These are phyloP conservation scores for Stagonosporopsis vannaccii DNA, from an alignment of 2,329 filamentous ascomycete species.

Conservation along the genomic window DNA sequence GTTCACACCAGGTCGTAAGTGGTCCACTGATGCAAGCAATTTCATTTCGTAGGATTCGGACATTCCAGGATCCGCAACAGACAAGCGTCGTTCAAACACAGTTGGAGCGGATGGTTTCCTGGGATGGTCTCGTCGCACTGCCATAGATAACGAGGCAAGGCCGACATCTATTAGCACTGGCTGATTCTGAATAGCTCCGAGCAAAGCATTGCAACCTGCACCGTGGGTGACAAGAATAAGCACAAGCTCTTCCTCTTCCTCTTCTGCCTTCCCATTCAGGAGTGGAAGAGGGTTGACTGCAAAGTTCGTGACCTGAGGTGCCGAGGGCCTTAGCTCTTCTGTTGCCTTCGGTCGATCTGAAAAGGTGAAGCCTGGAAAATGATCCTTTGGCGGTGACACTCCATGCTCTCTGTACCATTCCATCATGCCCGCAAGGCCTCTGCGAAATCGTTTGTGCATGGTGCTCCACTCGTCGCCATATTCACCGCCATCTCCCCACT, in stretches of 20 bases:
- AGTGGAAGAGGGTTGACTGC: slow-evolving; percentile 40
- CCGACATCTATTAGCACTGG: slow-evolving; percentile 90
- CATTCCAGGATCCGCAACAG: slow-evolving; percentile 54
- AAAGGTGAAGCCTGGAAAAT: slow-evolving; percentile 43
- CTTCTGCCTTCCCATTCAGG: slow-evolving; percentile 48
- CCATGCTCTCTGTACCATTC: slow-evolving; percentile 76
- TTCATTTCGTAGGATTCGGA: slow-evolving; percentile 75
- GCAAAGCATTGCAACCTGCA: slow-evolving; percentile 93
- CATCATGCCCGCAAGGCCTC: slow-evolving; percentile 78
- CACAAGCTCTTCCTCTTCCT: slow-evolving; percentile 72
- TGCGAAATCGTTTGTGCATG: slow-evolving; percentile 91
- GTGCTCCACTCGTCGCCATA: slow-evolving; percentile 94
- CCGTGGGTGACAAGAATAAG: slow-evolving; percentile 92
- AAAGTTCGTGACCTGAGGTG: slow-evolving; percentile 25
- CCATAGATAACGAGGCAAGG: slow-evolving; percentile 91
- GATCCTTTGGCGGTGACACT: slow-evolving; percentile 43
- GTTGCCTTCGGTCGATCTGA: slow-evolving; percentile 34
- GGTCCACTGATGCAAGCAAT: slow-evolving; percentile 76
- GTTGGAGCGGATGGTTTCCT: slow-evolving; percentile 35
- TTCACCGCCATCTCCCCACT: slow-evolving; percentile 87
- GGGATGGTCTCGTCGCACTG: slow-evolving; percentile 51
- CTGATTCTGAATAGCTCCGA: slow-evolving; percentile 89
- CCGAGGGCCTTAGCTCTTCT: slow-evolving; percentile 18
- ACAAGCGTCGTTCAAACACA: slow-evolving; percentile 44
- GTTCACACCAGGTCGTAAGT: slow-evolving; percentile 65